Conservation (phyloP, 768 basidiomycete species). For the Boletellus sp. region DNA sequence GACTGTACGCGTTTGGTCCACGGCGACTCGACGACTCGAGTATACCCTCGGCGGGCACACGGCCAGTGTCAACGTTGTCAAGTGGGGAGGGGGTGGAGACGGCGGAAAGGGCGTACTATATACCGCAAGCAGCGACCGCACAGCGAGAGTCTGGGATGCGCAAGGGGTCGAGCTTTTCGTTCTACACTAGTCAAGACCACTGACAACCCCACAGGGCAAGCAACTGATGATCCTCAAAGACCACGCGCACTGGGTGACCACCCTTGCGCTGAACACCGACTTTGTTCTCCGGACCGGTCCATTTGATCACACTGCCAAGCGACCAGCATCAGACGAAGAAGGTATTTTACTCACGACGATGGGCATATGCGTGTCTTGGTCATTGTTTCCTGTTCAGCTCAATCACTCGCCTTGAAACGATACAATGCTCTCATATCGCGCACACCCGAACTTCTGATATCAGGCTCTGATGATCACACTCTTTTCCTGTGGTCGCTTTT, state of each 20-base stretch:
- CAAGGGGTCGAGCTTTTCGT: conserved; percentile 50
- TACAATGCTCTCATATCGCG: conserved; percentile 67
- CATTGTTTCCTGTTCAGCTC: conserved; percentile 45
- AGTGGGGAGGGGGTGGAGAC: conserved; percentile 89
- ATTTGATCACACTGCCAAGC: conserved; percentile 83
- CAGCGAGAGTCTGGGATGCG: conserved; percentile 93
- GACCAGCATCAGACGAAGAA: conserved; percentile 76
- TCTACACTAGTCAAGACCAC: background rate
- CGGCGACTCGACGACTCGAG: conserved; percentile 63
- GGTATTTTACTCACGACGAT: conserved; percentile 41
- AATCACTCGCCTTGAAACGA: conserved; percentile 68
- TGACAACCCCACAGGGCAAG: conserved; percentile 57
- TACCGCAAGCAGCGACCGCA: conserved; percentile 92
- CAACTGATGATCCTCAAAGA: conserved; percentile 84
- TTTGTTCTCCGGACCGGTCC: conserved; percentile 93
- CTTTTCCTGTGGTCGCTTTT: conserved; percentile 94
- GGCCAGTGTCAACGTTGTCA: conserved; percentile 90
- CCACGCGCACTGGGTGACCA: conserved; percentile 99
- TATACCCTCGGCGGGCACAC: conserved; percentile 92
- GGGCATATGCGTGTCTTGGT: background rate
- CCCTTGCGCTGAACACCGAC: conserved; percentile 91
- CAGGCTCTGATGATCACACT: conserved; percentile 97
- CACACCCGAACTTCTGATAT: conserved; percentile 80
- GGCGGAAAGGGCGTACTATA: conserved; percentile 72
- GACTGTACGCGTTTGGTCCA: conserved; percentile 93